Base-by-base conservation (phyloP, 495 filamentous ascomycete species). In the Amniculicola lignicola region DNA sequence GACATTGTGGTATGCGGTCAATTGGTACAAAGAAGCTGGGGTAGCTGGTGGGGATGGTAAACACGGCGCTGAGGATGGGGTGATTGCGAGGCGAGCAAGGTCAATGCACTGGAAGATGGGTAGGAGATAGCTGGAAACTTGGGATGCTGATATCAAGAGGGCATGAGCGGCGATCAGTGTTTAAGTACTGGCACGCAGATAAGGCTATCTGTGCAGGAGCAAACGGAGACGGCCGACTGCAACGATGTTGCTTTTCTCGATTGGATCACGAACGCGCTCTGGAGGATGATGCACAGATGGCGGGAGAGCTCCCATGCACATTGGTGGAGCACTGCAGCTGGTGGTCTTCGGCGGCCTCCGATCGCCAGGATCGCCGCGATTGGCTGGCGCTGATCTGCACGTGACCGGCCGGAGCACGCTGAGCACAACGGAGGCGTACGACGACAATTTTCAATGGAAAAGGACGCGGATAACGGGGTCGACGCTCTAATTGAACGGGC, bases 1-100 rank as follows among this genome's bases (percentile, higher is more conserved):
- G 70, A 57, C 70, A 73, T 73, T 25, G 21, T 57, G 42, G n/a
- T n/a, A 22, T 12, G 27, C 19, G 37, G 19, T 1, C 11, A 31
- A 40, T 46, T 37, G 45, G n/a, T 14, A 22, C 12, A 14, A 6
- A 14, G 50, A 42, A 14, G 22, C 19, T 53, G 43, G 22, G 21
- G 35, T 22, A 42, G 5, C n/a, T 22, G 27, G 4, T 54, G 51
- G 28, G 39, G 1, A n/a, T 22, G 24, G 35, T 24, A 14, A 28
- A 11, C n/a, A 7, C 27, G 43, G 12, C 14, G 43, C 14, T 24
- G 14, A 23, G 15, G 21, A 37, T 35, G 18, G 24, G 18, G 22
- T 16, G 42, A 28, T 25, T n/a, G 41, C 31, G n/a, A 41, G 35
- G 19, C 14, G 14, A 28, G 19, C 3, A 19, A 29, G 37, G 37